These are phyloP conservation scores for Oxyria digyna DNA, from an alignment of 148 eudicot genomes.

Conservation along the genomic window DNA sequence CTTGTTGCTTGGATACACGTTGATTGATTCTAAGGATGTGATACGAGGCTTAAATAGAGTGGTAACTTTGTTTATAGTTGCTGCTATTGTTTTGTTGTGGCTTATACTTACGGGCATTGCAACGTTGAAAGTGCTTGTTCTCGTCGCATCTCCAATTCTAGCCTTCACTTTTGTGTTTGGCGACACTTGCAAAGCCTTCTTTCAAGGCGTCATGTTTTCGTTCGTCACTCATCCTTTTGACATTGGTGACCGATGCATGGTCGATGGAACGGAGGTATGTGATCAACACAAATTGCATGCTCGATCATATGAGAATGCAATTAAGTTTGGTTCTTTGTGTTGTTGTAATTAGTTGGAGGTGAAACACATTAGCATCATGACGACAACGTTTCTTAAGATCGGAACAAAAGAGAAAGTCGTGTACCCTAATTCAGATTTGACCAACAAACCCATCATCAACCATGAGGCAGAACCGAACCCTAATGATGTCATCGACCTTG, in stretches of 20 bases:
- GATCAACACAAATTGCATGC: too few relatives aligned
- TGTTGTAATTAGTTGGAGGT: constrained; percentile 5
- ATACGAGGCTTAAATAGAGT: background rate
- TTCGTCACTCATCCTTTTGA: background rate
- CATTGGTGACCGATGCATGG: background rate
- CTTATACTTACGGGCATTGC: background rate
- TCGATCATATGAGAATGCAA: too few relatives aligned
- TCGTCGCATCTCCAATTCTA: background rate
- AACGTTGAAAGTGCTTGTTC: background rate
- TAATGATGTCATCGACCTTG: background rate
- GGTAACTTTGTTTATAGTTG: background rate
- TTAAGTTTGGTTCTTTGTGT: too few relatives aligned
- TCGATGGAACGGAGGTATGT: background rate
- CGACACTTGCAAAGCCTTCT: too few relatives aligned
- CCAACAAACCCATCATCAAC: background rate
- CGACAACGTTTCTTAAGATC: background rate
- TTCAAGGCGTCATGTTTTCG: background rate
- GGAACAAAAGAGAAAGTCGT: constrained; percentile 2
- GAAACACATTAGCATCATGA: constrained; percentile 2
- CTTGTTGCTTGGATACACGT: background rate
- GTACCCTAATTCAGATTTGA: background rate
- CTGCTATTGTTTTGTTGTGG: background rate
- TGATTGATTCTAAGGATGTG: background rate
- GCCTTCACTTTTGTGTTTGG: constrained; percentile 1
- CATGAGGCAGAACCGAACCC: background rate